Percentiles rank a stretch among this genome's conserved stretches.
Evolutionary conservation across 306 rosid species (phyloP).

Genomic region (Gleditsia sinensis): DNA sequence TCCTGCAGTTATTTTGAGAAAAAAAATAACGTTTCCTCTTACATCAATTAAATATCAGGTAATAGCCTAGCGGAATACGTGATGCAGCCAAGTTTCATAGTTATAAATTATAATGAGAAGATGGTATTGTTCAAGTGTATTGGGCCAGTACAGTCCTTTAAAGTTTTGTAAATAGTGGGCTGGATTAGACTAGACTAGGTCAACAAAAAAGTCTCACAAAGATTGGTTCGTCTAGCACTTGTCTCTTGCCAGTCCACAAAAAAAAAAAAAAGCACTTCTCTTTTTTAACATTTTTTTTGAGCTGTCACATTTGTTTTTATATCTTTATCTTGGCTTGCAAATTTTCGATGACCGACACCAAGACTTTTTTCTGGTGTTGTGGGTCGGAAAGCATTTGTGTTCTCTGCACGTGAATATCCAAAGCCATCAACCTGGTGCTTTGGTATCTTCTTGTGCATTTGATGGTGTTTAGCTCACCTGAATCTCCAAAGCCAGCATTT

Average conservation of each 20-base stretch:
- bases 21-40: neutral
- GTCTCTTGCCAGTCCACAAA: too few relatives aligned
- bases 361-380: conserved; percentile 57
- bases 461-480: too few relatives aligned
- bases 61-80: neutral
- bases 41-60: neutral
- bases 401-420: neutral
- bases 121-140: too few relatives aligned
- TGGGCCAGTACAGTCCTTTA: too few relatives aligned
- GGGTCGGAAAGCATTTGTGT: conserved; percentile 35
- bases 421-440: neutral
- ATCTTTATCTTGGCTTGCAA: neutral
- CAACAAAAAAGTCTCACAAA: too few relatives aligned
- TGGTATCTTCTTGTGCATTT: neutral
- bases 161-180: too few relatives aligned
- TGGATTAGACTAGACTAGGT: too few relatives aligned
- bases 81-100: neutral
- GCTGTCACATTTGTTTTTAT: conserved; percentile 4
- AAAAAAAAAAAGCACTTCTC: too few relatives aligned
- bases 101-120: too few relatives aligned
- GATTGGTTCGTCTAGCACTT: too few relatives aligned
- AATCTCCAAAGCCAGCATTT: too few relatives aligned
- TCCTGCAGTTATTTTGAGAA: neutral
- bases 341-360: conserved; percentile 46
- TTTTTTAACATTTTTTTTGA: too few relatives aligned